Base-by-base conservation (phyloP, 495 filamentous ascomycete species). In the Diplogelasinospora grovesii region DNA sequence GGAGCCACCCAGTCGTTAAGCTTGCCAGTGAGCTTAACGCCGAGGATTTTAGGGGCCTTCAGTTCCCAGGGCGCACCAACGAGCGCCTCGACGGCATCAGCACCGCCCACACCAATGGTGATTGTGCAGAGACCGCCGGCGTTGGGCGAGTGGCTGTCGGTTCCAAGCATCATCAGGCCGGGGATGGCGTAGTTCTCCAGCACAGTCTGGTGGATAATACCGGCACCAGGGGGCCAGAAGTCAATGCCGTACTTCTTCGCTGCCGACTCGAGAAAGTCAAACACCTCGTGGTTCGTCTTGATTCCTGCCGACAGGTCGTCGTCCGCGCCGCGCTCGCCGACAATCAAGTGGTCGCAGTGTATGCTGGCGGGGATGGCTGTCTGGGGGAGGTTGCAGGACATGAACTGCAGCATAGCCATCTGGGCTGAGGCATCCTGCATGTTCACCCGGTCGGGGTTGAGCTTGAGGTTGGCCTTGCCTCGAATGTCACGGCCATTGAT, bases 351-450 rank as follows among this genome's bases (percentile, higher is more conserved):
- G 65, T 98, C 92, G 59, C 92, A 98, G 69, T 98, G 92, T 44
- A 97, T 97, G 63, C 88, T 95, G 22, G 92, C 90, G 10, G 92
- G 92, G 22, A 97, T 89, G n/a, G 88, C 88, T 1, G 92, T 95
- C 38, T 82, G 83, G 19, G 85, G 81, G 14, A 97, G 71, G 45
- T 85, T 85, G 59, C 92, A 97, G 16, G 87, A 86, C 90, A 98
- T 98, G 75, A 98, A 98, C 64, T 98, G 92, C 33, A 98, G 66
- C 43, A 98, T 66, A 9, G 92, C 92, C 92, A 97, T 98, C 65
- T 98, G 92, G 11, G 92, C 92, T 1, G 88, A 95, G 21, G 92
- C 92, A 75, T 98, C 92, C 63, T 98, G 92, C 92, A 97, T 97
- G 30, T 93, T 93, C 41, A 98, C 92, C 36, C 92, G 74, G 60